Base-by-base conservation (phyloP, 805 yeast genomes). In the Cyberlindnera nakhonratchasimensis region DNA sequence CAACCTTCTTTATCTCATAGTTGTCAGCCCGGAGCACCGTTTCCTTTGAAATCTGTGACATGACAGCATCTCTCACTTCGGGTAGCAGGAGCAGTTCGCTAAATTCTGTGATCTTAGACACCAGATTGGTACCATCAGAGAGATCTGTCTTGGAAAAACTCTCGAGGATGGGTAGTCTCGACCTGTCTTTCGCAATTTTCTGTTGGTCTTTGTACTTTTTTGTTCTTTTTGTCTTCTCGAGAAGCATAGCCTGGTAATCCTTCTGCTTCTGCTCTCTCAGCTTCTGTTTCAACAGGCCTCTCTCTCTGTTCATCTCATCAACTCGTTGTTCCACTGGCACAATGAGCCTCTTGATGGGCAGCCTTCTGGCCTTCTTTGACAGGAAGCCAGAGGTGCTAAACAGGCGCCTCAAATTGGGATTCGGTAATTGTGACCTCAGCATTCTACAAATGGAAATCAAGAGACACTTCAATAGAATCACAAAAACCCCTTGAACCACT, bases 41-140 rank as follows among this genome's bases (percentile, higher is more conserved):
- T 42, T 70, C 71, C 1, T 57, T 47, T 39, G 67, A 67, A 37
- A 86, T 76, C 35, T 82, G 80, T 18, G 72, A 57, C 13, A 75
- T 61, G 57, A 86, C 66, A 4, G 81, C 80, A 0, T 65, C 66
- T 50, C 96, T 69, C 1, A 89, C 83, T 2, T 71, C 70, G 1
- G 90, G 87, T 30, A 81, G 64, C 13, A 91, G 66, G 45, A 80
- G 74, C 45, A 90, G 67, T 42, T 81, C 78, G n/a, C 75, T 73
- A 54, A 89, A 90, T 12, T 75, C 69, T 1, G 70, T 66, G 34
- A 87, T 77, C 53, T 81, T 80, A 14, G 64, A 62, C 19, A 76
- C 67, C 17, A 72, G 51, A 39, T 65, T 71, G 21, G 60, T 58
- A n/a, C 69, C 50, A 7, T 65, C 62, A 39, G 64, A 61, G 9